phyloP scores from a whole-genome alignment of 176 grass and related monocot genomes.

The Areca catechu region DNA sequence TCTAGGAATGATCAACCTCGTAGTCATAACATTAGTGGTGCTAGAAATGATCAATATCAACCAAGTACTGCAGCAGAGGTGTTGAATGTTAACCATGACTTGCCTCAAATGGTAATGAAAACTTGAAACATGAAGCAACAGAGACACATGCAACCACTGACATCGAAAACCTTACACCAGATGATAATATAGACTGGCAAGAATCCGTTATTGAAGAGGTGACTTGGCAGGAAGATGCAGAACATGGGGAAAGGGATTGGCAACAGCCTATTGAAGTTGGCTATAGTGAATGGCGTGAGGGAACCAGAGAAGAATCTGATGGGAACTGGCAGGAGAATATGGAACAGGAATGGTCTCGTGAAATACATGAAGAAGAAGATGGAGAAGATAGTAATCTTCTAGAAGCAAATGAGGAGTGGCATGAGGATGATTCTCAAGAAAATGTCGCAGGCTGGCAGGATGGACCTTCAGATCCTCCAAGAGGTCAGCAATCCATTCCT shows the following conservation, averaged over 20 bases:
- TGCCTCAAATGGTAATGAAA: not conserved
- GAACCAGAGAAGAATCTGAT: not conserved
- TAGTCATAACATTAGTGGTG: not conserved
- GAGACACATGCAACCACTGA: not conserved
- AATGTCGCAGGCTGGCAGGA: constrained; percentile 31
- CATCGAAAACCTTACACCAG: not conserved
- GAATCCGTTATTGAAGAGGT: not conserved
- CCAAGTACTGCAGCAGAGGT: not conserved
- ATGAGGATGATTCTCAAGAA: constrained; percentile 10
- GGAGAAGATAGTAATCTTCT: not conserved
- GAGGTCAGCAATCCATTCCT: constrained; percentile 19
- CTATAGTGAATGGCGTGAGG: not conserved
- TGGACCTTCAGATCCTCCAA: constrained; percentile 9
- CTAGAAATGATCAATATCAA: constrained; percentile 6
- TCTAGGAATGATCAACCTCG: constrained; percentile 1
- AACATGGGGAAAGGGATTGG: not conserved
- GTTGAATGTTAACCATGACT: not conserved
- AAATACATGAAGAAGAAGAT: constrained; percentile 11
- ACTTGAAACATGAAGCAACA: not conserved
- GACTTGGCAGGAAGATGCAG: not conserved
- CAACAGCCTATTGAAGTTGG: constrained; percentile 1
- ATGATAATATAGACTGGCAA: not conserved
- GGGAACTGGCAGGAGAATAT: constrained; percentile 10
- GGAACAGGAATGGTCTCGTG: constrained; percentile 4
- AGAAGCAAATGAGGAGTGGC: constrained; percentile 13